Percentiles rank a stretch among this genome's conserved stretches.
These are phyloP conservation scores for Peniophora sp. DNA, from an alignment of 1,284 basidiomycete genomes.

Conservation along the genomic window DNA sequence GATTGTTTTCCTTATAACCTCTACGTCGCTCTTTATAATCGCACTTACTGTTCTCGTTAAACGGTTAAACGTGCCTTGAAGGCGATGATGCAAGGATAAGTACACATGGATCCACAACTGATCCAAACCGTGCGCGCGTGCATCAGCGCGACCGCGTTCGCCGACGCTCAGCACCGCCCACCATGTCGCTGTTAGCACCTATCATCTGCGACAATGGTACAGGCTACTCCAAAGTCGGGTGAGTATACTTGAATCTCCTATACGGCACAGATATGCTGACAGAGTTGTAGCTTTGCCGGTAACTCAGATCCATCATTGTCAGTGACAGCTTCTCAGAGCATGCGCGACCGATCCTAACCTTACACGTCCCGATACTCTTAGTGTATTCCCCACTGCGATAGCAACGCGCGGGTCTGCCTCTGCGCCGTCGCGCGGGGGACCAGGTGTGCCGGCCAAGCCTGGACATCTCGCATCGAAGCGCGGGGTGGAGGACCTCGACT, in stretches of 20 bases:
- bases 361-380: slow-evolving; percentile 18
- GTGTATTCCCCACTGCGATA: slow-evolving; percentile 95
- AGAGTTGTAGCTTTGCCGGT: slow-evolving; percentile 79
- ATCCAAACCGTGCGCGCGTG: too few relatives aligned
- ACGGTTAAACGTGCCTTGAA: too few relatives aligned
- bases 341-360: background rate
- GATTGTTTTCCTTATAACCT: too few relatives aligned
- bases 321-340: slow-evolving; percentile 21
- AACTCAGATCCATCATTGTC: slow-evolving; percentile 98
- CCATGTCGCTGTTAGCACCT: slow-evolving; percentile 78
- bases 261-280: slow-evolving; percentile 10
- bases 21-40: too few relatives aligned
- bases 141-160: too few relatives aligned
- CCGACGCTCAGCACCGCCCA: slow-evolving; percentile 8
- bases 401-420: slow-evolving; percentile 71
- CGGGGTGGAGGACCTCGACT: slow-evolving; percentile 98
- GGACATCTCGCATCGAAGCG: slow-evolving; percentile 93
- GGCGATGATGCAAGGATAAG: too few relatives aligned
- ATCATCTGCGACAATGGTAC: slow-evolving; percentile 98
- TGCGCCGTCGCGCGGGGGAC: slow-evolving; percentile 56
- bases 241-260: slow-evolving; percentile 19
- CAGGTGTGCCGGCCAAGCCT: slow-evolving; percentile 78
- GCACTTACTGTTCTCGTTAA: too few relatives aligned
- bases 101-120: too few relatives aligned
- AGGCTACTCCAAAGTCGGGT: slow-evolving; percentile 97